phyloP scores from a whole-genome alignment of 768 basidiomycete genomes.

The Podaxis sp. region DNA sequence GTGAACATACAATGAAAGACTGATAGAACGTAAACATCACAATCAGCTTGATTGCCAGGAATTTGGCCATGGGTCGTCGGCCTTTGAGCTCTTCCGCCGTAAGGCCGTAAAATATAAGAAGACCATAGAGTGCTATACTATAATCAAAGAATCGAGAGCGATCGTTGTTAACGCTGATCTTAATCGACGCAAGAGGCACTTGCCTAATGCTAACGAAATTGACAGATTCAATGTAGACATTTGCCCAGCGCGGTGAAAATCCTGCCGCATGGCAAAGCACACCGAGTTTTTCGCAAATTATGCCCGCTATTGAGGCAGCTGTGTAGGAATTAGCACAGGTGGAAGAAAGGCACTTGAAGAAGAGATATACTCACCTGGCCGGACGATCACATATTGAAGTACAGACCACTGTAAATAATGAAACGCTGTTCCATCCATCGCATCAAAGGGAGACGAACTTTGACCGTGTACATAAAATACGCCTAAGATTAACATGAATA shows the following conservation, averaged over 20 bases:
- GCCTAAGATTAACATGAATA: slow-evolving; percentile 37
- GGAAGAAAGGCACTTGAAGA: no score
- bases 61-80: slow-evolving; percentile 79
- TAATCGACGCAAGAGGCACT: slow-evolving; percentile 11
- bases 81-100: slow-evolving; percentile 79
- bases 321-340: neutral
- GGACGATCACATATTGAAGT: slow-evolving; percentile 82
- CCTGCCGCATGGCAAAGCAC: slow-evolving; percentile 70
- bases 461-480: slow-evolving; percentile 89
- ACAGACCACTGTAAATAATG: slow-evolving; percentile 66
- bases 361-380: slow-evolving; percentile 37
- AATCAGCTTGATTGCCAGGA: slow-evolving; percentile 82
- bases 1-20: slow-evolving; percentile 58
- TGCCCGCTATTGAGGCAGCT: slow-evolving; percentile 72
- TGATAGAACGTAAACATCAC: slow-evolving; percentile 92
- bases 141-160: neutral
- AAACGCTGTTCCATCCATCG: neutral
- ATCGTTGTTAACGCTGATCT: neutral
- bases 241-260: slow-evolving; percentile 60
- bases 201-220: slow-evolving; percentile 85
- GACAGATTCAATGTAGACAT: slow-evolving; percentile 67
- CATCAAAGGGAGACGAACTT: slow-evolving; percentile 45
- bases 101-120: slow-evolving; percentile 81
- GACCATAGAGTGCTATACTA: slow-evolving; percentile 83
- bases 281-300: slow-evolving; percentile 68